phyloP scores from a whole-genome alignment of 2,329 filamentous ascomycete species.

The Exophiala alcalophila region DNA sequence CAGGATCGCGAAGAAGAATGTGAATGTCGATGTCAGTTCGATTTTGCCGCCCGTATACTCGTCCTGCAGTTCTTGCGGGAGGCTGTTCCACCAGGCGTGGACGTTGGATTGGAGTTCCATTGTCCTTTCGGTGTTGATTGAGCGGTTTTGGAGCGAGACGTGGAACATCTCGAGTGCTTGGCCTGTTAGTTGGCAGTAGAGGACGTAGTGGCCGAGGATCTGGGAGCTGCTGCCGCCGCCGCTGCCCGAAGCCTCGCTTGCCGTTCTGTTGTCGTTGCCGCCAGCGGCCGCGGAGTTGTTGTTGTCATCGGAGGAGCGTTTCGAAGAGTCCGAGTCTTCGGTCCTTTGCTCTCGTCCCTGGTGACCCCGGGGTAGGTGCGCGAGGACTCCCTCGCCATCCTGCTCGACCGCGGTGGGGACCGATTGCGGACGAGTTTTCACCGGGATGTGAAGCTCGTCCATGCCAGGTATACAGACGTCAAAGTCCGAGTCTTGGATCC shows the following conservation, averaged over 20 bases:
- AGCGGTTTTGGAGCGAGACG: conserved; percentile 38
- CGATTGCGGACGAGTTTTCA: conserved; percentile 3
- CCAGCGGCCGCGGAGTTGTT: neutral
- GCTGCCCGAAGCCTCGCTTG: no score
- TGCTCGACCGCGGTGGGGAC: neutral
- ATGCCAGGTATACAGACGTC: conserved; percentile 50
- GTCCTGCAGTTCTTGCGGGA: conserved; percentile 27
- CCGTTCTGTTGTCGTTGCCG: no score
- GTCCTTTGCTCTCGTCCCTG: neutral
- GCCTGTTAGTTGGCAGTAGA: conserved; percentile 38
- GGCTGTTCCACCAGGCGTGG: conserved; percentile 41
- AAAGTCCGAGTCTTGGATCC: conserved; percentile 56
- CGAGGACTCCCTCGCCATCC: conserved; percentile 7
- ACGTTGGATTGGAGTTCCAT: conserved; percentile 39
- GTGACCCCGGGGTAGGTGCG: conserved; percentile 9
- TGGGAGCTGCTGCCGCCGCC: no score
- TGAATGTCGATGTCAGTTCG: conserved; percentile 14
- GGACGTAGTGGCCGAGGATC: conserved; percentile 37
- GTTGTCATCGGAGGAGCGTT: neutral
- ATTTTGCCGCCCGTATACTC: conserved; percentile 8
- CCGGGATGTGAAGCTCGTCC: conserved; percentile 11
- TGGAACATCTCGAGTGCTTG: conserved; percentile 39
- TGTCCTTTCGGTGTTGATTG: conserved; percentile 35
- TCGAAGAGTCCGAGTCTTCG: neutral
- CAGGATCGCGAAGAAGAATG: conserved; percentile 37